phyloP scores from a whole-genome alignment of 108 stramenopile species.

The Parmales sp. region DNA sequence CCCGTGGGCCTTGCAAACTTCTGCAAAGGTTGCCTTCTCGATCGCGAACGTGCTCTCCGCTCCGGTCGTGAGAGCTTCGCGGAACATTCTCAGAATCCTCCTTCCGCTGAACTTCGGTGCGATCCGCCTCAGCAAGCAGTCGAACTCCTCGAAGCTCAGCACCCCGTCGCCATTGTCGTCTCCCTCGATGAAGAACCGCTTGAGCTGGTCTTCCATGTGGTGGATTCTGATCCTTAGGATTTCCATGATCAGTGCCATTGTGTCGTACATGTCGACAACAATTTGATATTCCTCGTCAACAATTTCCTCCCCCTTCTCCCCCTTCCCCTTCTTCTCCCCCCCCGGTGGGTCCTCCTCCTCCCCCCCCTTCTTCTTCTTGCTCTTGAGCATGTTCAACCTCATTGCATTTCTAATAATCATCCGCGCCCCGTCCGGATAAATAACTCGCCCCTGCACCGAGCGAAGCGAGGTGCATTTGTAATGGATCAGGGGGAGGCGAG shows the following conservation, averaged over 20 bases:
- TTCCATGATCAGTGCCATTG: constrained; percentile 27
- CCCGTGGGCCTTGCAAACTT: constrained; percentile 30
- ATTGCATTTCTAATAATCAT: constrained; percentile 8
- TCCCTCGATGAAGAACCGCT: constrained; percentile 25
- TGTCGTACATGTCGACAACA: constrained; percentile 18
- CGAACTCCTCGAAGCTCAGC: constrained; percentile 34
- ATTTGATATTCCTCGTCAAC: constrained; percentile 14
- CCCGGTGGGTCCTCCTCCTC: not conserved
- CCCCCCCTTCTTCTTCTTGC: not conserved
- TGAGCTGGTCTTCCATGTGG: constrained; percentile 23
- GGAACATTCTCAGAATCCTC: constrained; percentile 33
- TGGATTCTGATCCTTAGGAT: constrained; percentile 9
- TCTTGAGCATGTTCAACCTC: constrained; percentile 3
- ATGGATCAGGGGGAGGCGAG: too few relatives aligned
- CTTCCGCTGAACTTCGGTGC: constrained; percentile 33
- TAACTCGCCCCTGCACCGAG: constrained; percentile 25
- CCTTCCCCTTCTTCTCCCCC: not conserved
- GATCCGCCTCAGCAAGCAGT: constrained; percentile 15
- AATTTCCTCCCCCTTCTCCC: constrained; percentile 6
- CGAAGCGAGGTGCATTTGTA: too few relatives aligned
- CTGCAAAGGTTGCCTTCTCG: constrained; percentile 25
- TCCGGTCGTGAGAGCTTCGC: constrained; percentile 27
- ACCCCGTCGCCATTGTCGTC: constrained; percentile 38
- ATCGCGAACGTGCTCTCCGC: constrained; percentile 25
- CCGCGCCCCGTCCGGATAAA: constrained; percentile 16